These are phyloP conservation scores for Naematelia aurantialba DNA, from an alignment of 768 basidiomycete species.

Conservation along the genomic window DNA sequence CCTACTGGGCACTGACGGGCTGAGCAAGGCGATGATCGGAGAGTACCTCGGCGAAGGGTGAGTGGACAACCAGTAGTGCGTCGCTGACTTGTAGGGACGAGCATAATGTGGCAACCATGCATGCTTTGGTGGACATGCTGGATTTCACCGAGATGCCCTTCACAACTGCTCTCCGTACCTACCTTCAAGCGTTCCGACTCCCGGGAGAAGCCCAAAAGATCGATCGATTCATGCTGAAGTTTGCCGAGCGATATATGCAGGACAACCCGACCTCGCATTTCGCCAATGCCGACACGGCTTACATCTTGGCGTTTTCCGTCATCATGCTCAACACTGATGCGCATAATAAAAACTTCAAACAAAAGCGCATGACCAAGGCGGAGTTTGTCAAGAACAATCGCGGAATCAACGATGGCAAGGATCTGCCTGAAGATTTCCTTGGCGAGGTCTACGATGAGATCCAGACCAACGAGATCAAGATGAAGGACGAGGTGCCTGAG, in stretches of 20 bases:
- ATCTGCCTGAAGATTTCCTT: slow-evolving; percentile 82
- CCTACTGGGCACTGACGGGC: slow-evolving; percentile 79
- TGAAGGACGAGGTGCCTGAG: slow-evolving; percentile 91
- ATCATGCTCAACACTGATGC: slow-evolving; percentile 97
- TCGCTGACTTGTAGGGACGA: slow-evolving; percentile 62
- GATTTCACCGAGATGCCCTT: slow-evolving; percentile 79
- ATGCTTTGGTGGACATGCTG: slow-evolving; percentile 89
- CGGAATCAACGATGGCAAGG: slow-evolving; percentile 86
- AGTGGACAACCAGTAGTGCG: slow-evolving; percentile 42
- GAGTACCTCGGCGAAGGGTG: slow-evolving; percentile 98
- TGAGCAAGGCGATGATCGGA: slow-evolving; percentile 93
- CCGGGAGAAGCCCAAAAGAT: slow-evolving; percentile 98
- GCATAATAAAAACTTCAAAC: slow-evolving; percentile 90
- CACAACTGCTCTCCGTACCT: slow-evolving; percentile 81
- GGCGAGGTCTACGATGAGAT: slow-evolving; percentile 84
- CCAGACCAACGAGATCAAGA: slow-evolving; percentile 83
- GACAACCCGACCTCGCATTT: slow-evolving; percentile 80
- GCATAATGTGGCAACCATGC: slow-evolving; percentile 87
- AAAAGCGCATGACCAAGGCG: slow-evolving; percentile 76
- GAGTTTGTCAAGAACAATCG: slow-evolving; percentile 94
- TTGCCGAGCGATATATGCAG: slow-evolving; percentile 92
- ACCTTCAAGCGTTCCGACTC: slow-evolving; percentile 91
- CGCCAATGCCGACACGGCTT: slow-evolving; percentile 92
- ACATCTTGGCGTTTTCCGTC: slow-evolving; percentile 89
- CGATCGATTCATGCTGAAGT: slow-evolving; percentile 98